Conservation (phyloP, 2,329 filamentous ascomycete genomes). For the Cryphonectria japonica region DNA sequence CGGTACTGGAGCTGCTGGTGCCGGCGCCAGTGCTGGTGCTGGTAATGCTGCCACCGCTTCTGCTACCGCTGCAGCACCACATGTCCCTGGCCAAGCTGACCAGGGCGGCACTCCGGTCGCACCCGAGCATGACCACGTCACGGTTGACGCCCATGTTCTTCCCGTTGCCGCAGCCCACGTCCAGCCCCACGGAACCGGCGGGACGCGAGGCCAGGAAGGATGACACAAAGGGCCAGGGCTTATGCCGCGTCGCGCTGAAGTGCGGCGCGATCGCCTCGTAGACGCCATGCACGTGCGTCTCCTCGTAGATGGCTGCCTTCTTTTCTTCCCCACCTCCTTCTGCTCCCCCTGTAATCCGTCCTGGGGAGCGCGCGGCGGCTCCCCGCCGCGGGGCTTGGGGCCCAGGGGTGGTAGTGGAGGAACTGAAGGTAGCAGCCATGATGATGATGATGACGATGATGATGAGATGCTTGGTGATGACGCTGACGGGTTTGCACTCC, state of each 20-base stretch:
- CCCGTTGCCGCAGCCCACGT: slow-evolving; percentile 95
- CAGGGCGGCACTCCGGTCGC: slow-evolving; percentile 73
- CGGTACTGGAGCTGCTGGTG: slow-evolving; percentile 7
- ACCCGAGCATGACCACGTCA: slow-evolving; percentile 78
- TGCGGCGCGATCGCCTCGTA: slow-evolving; percentile 87
- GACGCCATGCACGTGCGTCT: slow-evolving; percentile 84
- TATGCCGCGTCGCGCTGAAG: slow-evolving; percentile 78
- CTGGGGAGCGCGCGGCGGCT: neutral
- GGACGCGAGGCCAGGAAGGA: slow-evolving; percentile 70
- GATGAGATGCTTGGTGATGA: neutral
- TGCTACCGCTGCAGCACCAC: slow-evolving; percentile 26
- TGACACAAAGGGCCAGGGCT: slow-evolving; percentile 92
- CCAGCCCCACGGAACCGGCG: slow-evolving; percentile 78
- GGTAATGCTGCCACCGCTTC: slow-evolving; percentile 3
- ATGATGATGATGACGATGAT: neutral
- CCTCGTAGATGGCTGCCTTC: slow-evolving; percentile 71
- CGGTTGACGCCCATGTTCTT: slow-evolving; percentile 88
- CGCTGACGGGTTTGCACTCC: neutral
- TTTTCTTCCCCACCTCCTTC: slow-evolving; percentile 29
- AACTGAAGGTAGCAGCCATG: neutral
- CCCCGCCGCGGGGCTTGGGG: slow-evolving; percentile 3
- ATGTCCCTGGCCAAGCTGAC: slow-evolving; percentile 51
- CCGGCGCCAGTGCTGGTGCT: slow-evolving; percentile 10
- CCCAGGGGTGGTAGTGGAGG: neutral
- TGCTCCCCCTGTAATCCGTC: slow-evolving; percentile 26